Evolutionary conservation across 1,139 yeast species (phyloP).

Genomic region (Suhomyces terraborum): DNA sequence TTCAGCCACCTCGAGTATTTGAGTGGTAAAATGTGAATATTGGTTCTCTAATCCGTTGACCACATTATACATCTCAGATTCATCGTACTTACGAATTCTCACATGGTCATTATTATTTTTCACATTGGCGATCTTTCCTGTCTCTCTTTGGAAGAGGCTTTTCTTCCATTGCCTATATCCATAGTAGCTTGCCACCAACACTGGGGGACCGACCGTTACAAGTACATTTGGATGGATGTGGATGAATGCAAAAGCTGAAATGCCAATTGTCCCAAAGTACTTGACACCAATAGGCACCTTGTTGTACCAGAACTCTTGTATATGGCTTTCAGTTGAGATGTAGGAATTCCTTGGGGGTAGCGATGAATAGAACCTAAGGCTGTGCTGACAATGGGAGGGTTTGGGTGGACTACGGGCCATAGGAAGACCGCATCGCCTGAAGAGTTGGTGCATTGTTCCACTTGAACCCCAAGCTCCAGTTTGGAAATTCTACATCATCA

Average conservation of each 20-base stretch:
- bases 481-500: too few relatives aligned
- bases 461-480: too few relatives aligned
- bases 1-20: slow-evolving; percentile 32
- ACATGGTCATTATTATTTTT: slow-evolving; percentile 20
- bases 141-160: slow-evolving; percentile 21
- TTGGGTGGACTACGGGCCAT: background rate
- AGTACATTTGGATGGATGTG: slow-evolving; percentile 41
- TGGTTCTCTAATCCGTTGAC: slow-evolving; percentile 41
- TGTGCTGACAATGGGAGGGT: too few relatives aligned
- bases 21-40: slow-evolving; percentile 37
- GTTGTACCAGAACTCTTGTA: slow-evolving; percentile 31
- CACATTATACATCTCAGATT: slow-evolving; percentile 33
- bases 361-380: slow-evolving; percentile 5
- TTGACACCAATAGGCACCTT: slow-evolving; percentile 32
- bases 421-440: background rate
- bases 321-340: slow-evolving; percentile 27
- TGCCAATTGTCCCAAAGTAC: slow-evolving; percentile 31
- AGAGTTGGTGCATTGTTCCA: background rate
- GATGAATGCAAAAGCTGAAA: slow-evolving; percentile 33
- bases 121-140: slow-evolving; percentile 7
- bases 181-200: slow-evolving; percentile 30
- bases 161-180: slow-evolving; percentile 22
- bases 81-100: slow-evolving; percentile 36
- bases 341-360: slow-evolving; percentile 40
- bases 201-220: slow-evolving; percentile 43